Evolutionary conservation across 2,329 filamentous ascomycete species (phyloP), one percentile per base, ranked within the genome.

Genomic region (Orbilia quercus): DNA sequence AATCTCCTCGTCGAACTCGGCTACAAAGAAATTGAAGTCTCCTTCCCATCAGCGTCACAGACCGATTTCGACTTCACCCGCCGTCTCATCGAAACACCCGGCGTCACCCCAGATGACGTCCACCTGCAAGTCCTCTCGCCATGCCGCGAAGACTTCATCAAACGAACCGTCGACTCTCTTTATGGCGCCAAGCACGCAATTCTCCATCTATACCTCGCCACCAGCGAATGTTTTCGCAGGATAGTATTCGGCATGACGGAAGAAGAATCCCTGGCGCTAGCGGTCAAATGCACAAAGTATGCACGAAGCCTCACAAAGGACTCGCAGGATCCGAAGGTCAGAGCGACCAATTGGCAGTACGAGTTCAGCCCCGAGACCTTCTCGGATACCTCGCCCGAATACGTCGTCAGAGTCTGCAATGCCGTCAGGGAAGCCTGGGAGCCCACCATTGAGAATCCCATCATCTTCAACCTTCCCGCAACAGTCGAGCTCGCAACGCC

Each of bases 21-120:
- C 77, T 98, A 96, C 85, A 98, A 97, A 83, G 94, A 98, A 82
- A 97, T 98, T 76, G 94, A 98, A 80, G 90, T 97, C 18, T 95
- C 93, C 2, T 98, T 96, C 82, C 94, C 94, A 54, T 96, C 92
- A 0, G 92, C 94, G 12, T 96, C 92, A 40, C 90, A 96, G 80
- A 96, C 91, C 79, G 95, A 98, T 83, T 98, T 93, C 83, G 91
- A 96, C 84, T 98, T 98, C 80, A 96, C 92, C 42, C 86, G 92
- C 77, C 88, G 89, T 79, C 84, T 98, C 77, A 88, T 97, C 76
- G 89, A 96, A 78, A 96, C 92, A 1, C 91, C 91, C 9, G 91
- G 91, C 42, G 85, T 88, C 12, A 87, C 93, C 7, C 92, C 93
- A 60, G 91, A 95, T 79, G 93, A 97, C 81, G 92, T 97, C 63